These are phyloP conservation scores for Magnolia sinica DNA, from an alignment of 164 flowering plant species.

Conservation along the genomic window DNA sequence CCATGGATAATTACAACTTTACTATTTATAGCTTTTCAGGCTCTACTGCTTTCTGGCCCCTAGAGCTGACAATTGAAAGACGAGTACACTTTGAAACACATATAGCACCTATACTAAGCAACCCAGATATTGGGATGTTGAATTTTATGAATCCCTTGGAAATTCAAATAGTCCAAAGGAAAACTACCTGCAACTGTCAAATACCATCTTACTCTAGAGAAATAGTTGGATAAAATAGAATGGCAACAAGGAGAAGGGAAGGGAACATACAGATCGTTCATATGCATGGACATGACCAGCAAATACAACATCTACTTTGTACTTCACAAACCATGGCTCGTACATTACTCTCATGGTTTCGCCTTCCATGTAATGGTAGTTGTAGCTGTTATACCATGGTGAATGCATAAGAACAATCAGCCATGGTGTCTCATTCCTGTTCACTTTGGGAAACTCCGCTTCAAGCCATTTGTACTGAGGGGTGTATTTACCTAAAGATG, in stretches of 20 bases:
- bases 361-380: conserved; percentile 61
- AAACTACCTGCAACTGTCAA: not conserved
- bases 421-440: conserved; percentile 48
- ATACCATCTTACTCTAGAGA: not conserved
- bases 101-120: not conserved
- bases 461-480: conserved; percentile 46
- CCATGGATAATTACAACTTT: too few relatives aligned
- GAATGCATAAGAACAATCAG: conserved; percentile 43
- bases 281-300: conserved; percentile 65
- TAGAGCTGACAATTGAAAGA: not conserved
- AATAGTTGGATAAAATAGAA: not conserved
- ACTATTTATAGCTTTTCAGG: too few relatives aligned
- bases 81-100: not conserved
- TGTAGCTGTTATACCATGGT: conserved; percentile 45
- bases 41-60: too few relatives aligned
- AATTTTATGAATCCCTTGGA: not conserved
- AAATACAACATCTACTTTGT: conserved; percentile 59
- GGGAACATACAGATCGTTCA: conserved; percentile 45
- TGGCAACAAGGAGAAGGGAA: not conserved
- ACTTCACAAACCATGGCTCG: conserved; percentile 50
- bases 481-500: conserved; percentile 32
- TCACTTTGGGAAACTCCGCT: conserved; percentile 33
- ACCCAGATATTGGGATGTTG: not conserved
- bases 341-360: conserved; percentile 59
- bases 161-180: not conserved